These are phyloP conservation scores for Aspergillaceae sp. DNA, from an alignment of 2,329 filamentous ascomycete genomes.

Conservation along the genomic window DNA sequence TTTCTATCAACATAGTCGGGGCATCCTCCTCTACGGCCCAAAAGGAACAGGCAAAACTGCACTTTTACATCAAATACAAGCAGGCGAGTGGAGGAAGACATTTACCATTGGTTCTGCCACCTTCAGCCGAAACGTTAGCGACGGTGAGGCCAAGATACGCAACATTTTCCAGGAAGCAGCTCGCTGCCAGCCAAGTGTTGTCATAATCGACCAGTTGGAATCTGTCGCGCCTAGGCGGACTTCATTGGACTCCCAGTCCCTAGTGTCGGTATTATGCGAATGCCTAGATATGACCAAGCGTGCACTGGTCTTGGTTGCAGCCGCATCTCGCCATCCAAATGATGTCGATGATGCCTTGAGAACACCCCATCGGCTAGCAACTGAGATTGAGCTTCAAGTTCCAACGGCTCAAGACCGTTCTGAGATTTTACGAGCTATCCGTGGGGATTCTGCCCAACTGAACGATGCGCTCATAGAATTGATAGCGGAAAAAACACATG, in stretches of 20 bases:
- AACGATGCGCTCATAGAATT: slow-evolving; percentile 47
- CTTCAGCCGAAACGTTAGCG: slow-evolving; percentile 28
- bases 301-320: slow-evolving; percentile 61
- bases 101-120: slow-evolving; percentile 38
- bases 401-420: slow-evolving; percentile 63
- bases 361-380: slow-evolving; percentile 54
- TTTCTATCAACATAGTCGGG: slow-evolving; percentile 41
- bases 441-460: slow-evolving; percentile 36
- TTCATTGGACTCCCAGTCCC: slow-evolving; percentile 35
- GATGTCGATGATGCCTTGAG: slow-evolving; percentile 64
- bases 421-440: slow-evolving; percentile 61
- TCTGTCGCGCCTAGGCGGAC: slow-evolving; percentile 54
- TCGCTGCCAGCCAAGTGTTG: slow-evolving; percentile 61
- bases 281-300: slow-evolving; percentile 31
- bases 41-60: slow-evolving; percentile 78
- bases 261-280: slow-evolving; percentile 34
- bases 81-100: slow-evolving; percentile 61
- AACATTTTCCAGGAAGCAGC: slow-evolving; percentile 62
- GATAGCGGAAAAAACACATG: slow-evolving; percentile 70
- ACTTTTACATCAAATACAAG: slow-evolving; percentile 59
- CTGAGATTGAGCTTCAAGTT: slow-evolving; percentile 65
- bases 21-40: slow-evolving; percentile 69
- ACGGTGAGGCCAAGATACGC: slow-evolving; percentile 49
- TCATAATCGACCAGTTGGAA: slow-evolving; percentile 72
- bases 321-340: slow-evolving; percentile 62